Base-by-base conservation (phyloP, 495 filamentous ascomycete genomes). In the Viridothelium virens region DNA sequence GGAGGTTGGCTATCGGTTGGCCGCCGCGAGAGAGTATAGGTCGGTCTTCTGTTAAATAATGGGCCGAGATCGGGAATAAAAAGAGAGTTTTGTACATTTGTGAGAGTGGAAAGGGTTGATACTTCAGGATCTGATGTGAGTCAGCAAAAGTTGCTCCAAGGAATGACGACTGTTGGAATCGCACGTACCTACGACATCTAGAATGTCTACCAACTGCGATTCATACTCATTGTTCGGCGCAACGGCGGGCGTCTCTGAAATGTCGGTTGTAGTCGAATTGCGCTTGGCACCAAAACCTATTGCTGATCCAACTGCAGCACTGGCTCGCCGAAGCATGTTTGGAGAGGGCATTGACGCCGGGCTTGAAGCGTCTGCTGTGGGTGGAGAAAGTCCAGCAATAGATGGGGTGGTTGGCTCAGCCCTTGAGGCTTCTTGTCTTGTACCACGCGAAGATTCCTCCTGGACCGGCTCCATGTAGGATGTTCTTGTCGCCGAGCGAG, bases 41-140 rank as follows among this genome's bases (percentile, higher is more conserved):
- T 91, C 36, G 89, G 89, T 68, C 83, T 79, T 34, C 89, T 82
- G 68, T 91, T 91, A 18, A 91, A 56, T 18, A 66, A 71, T 38
- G 66, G 61, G 5, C 76, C 71, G 25, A 73, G 65, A 64, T 73
- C 63, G 9, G 71, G 71, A 5, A 73, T 56, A 63, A 73, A 73
- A 10, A 73, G 69, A 5, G 71, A 73, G 47, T 73, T 73, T 53
- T 73, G 71, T 5, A 73, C 69, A 44, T 73, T 73, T 11, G 66
- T 73, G 7, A 73, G 66, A 3, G 71, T 73, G 16, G 69, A 66
- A 18, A 73, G 59, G 3, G 71, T 71, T 9, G 67, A 34, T 9
- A 73, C 69, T 53, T 73, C 71, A 7, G 71, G 71, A 56, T 72
- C 70, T 72, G 37, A 16, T n/a, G 5, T 11, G 14, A n/a, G 62